Evolutionary conservation across 2,329 filamentous ascomycete species (phyloP), one percentile per base, ranked within the genome.

Genomic region (Fulvia fulva): DNA sequence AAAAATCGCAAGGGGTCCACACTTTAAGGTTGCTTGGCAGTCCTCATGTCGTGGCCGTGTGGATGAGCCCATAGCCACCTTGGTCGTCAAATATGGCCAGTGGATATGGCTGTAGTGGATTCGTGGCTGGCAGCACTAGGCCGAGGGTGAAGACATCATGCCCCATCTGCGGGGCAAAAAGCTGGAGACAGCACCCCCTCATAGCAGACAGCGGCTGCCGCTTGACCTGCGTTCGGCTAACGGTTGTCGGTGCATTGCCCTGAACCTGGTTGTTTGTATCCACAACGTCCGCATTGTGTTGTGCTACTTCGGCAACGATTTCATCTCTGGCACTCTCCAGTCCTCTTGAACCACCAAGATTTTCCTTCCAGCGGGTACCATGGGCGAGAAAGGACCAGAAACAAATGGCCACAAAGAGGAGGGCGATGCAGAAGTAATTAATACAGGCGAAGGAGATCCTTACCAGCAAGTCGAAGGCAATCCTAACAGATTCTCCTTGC

Each of bases 401-500:
- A 50, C 23, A 9, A 50, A 50, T 21, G 47, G 16, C 26, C 47
- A 32, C n/a, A 5, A 32, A 21, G 25, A 50, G 12, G n/a, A 28
- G 12, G 26, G 3, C n/a, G 26, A 30, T 32, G 7, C n/a, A 32
- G 47, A 50, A 16, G n/a, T n/a, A 5, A 26, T 50, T 5, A n/a
- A 50, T 26, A 32, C 23, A 9, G 47, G 47, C 11, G 47, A 50
- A 11, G 47, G n/a, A 21, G 47, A 28, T 12, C 26, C 26, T 32
- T 12, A 50, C 2, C 26, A 16, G 11, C 7, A 5, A 2, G 47
- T 28, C 1, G 26, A 28, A 12, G 26, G 26, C 22, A 50, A 50
- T 32, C 47, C 47, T n/a, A 50, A 50, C n/a, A 25, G 47, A 11
- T 50, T 50, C 47, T 50, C 47, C 5, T n/a, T 50, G 16, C 47